Evolutionary conservation across 352 stramenopile species (phyloP).

Genomic region (Blastocystis sp.): DNA sequence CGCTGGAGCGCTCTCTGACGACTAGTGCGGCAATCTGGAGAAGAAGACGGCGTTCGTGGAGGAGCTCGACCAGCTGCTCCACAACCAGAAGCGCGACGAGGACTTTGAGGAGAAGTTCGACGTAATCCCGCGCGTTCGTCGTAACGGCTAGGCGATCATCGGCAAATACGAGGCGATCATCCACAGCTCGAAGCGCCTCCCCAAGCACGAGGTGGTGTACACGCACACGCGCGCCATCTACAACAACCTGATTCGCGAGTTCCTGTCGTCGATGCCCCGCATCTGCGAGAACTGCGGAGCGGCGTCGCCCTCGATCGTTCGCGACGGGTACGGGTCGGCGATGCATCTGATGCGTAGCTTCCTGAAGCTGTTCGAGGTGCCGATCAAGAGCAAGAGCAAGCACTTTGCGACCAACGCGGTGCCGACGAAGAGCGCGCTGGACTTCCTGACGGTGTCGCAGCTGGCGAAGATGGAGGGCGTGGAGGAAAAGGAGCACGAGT

Average conservation of each 20-base stretch:
- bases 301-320: constrained; percentile 90
- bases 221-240: constrained; percentile 75
- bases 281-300: constrained; percentile 96
- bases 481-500: constrained; percentile 78
- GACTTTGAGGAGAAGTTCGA: constrained; percentile 82
- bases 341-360: too few relatives aligned
- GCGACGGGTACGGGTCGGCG: too few relatives aligned
- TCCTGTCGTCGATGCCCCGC: constrained; percentile 88
- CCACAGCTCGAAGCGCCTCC: constrained; percentile 12
- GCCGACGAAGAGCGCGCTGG: constrained; percentile 81
- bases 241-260: constrained; percentile 81
- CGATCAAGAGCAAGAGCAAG: constrained; percentile 69
- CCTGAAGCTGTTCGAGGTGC: constrained; percentile 80
- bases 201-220: constrained; percentile 74
- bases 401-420: constrained; percentile 74
- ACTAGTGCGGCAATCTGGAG: constrained; percentile 13
- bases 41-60: constrained; percentile 65
- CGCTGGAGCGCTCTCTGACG: neutral
- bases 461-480: constrained; percentile 68
- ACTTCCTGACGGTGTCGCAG: constrained; percentile 75
- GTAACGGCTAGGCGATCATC: constrained; percentile 82
- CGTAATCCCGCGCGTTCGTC: constrained; percentile 81
- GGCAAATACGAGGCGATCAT: constrained; percentile 85
- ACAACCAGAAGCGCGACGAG: constrained; percentile 82
- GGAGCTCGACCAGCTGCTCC: constrained; percentile 82